phyloP scores from a whole-genome alignment of 345 rosid genomes.

The Lenwebbia sp. region DNA sequence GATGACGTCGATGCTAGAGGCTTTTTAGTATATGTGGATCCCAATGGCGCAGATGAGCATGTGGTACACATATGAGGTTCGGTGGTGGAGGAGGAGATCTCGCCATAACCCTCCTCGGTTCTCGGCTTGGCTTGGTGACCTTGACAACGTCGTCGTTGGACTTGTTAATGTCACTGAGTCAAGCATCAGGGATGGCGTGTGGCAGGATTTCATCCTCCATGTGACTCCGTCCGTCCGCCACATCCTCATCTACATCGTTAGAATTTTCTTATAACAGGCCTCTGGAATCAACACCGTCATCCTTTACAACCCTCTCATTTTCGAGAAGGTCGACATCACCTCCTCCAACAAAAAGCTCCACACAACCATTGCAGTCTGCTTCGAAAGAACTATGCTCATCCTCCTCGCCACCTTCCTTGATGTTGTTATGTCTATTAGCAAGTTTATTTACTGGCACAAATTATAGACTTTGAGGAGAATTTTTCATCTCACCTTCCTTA shows the following conservation, averaged over 20 bases:
- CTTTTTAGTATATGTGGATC: too few relatives aligned
- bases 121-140: too few relatives aligned
- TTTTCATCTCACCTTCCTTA: neutral
- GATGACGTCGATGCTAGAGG: too few relatives aligned
- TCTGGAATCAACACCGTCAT: conserved; percentile 75
- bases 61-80: too few relatives aligned
- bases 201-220: conserved; percentile 46
- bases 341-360: conserved; percentile 31
- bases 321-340: conserved; percentile 55
- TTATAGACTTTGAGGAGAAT: neutral
- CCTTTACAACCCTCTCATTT: conserved; percentile 60
- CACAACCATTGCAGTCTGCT: conserved; percentile 70
- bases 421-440: neutral
- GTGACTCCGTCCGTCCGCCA: conserved; percentile 59
- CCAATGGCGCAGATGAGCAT: too few relatives aligned
- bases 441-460: neutral
- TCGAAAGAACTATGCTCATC: conserved; percentile 49
- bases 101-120: too few relatives aligned
- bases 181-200: conserved; percentile 49
- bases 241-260: conserved; percentile 42
- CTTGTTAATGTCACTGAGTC: conserved; percentile 29
- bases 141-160: too few relatives aligned
- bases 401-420: conserved; percentile 46
- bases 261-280: conserved; percentile 62
- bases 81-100: too few relatives aligned